phyloP scores from a whole-genome alignment of 2,329 filamentous ascomycete species.

The Aspergillus neoniger region DNA sequence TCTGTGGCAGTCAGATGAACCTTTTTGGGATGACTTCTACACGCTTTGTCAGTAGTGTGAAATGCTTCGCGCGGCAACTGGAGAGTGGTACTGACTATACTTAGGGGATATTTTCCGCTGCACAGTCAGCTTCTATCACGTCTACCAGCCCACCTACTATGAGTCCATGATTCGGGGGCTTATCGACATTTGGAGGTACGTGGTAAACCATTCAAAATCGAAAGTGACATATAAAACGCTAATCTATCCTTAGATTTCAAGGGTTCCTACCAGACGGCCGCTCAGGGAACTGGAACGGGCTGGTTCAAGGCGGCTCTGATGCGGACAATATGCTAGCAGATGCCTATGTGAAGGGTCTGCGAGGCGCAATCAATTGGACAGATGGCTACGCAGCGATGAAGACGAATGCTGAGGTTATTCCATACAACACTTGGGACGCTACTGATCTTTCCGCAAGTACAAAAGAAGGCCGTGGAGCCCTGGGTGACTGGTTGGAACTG shows the following conservation, averaged over 20 bases:
- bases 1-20: slow-evolving; percentile 63
- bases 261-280: slow-evolving; percentile 67
- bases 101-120: slow-evolving; percentile 67
- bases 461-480: slow-evolving; percentile 67
- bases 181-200: slow-evolving; percentile 66
- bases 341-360: slow-evolving; percentile 69
- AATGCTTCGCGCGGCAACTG: slow-evolving; percentile 20
- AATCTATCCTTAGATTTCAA: slow-evolving; percentile 33
- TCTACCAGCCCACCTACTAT: slow-evolving; percentile 64
- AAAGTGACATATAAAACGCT: neutral
- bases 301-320: slow-evolving; percentile 66
- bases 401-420: slow-evolving; percentile 66
- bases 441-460: slow-evolving; percentile 60
- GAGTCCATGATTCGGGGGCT: slow-evolving; percentile 67
- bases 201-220: too few species aligned
- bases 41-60: slow-evolving; percentile 45
- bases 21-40: slow-evolving; percentile 71
- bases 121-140: slow-evolving; percentile 65
- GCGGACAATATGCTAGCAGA: slow-evolving; percentile 72
- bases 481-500: slow-evolving; percentile 66
- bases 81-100: slow-evolving; percentile 13
- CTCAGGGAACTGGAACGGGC: slow-evolving; percentile 67
- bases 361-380: slow-evolving; percentile 65
- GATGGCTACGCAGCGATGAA: slow-evolving; percentile 65
- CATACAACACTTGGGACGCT: slow-evolving; percentile 61